Evolutionary conservation across 129 eudicot species (phyloP).

Genomic region (Flaveria sonorensis): DNA sequence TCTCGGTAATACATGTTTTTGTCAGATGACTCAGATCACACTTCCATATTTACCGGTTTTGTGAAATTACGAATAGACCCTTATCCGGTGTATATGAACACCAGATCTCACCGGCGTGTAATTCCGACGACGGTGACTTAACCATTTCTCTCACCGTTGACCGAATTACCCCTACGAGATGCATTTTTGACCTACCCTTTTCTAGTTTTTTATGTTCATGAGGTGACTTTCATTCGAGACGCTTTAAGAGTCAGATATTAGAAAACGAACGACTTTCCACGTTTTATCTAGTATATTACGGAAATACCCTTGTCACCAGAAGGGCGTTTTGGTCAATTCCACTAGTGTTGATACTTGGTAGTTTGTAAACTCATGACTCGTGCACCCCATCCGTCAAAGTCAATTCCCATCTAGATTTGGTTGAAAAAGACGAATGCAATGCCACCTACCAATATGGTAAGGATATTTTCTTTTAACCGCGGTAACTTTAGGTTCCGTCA

Average conservation of each 20-base stretch:
- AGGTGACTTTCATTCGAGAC: conserved; percentile 38
- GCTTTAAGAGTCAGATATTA: conserved; percentile 33
- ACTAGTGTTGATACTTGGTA: neutral
- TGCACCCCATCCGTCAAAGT: conserved; percentile 43
- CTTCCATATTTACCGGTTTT: conserved; percentile 35
- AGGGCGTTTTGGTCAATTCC: conserved; percentile 39
- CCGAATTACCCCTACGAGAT: conserved; percentile 18
- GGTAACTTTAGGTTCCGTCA: too few relatives aligned
- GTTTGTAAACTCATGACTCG: conserved; percentile 43
- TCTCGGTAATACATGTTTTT: conserved; percentile 23
- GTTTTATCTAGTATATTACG: conserved; percentile 29
- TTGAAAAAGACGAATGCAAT: conserved; percentile 17
- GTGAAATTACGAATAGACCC: conserved; percentile 35
- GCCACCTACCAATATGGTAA: neutral
- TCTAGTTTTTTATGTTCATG: conserved; percentile 3
- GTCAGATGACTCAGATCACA: conserved; percentile 14
- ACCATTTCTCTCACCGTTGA: conserved; percentile 12
- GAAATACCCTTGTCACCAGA: conserved; percentile 29
- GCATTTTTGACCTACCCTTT: conserved; percentile 1
- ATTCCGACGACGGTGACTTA: neutral
- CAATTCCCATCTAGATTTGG: conserved; percentile 37
- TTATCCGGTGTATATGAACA: conserved; percentile 18
- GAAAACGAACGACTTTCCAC: conserved; percentile 50
- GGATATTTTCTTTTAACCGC: conserved; percentile 17
- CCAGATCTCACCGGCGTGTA: conserved; percentile 21